Base-by-base conservation (phyloP, 495 filamentous ascomycete species). In the Terfezia boudieri region DNA sequence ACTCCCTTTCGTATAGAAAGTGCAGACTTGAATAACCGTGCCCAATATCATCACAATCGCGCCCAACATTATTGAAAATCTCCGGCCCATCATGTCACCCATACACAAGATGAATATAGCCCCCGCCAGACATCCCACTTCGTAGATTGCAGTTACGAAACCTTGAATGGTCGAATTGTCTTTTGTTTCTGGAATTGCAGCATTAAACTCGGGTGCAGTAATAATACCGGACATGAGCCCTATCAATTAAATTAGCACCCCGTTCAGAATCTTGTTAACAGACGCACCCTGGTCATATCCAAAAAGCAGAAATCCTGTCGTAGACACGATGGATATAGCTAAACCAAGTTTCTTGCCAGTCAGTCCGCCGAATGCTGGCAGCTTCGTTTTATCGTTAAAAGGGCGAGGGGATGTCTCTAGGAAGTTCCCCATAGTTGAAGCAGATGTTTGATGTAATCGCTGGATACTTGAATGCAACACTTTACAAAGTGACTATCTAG, bases 181-280 rank as follows among this genome's bases (percentile, higher is more conserved):
- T 51, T 72, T 72, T 1, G 81, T 83, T 46, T 78, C 78, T 11
- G 76, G 75, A 61, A 89, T 86, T 14, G 79, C 71, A 32, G 75
- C 59, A 66, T 79, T 80, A 70, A 92, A 92, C 9, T 76, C 74
- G 0, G 71, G 68, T 0, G 83, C 77, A 48, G 77, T 79, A 57
- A 89, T 86, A 60, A 90, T 88, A 53, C 84, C 84, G 58, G 74
- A 78, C 84, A 89, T 90, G 55, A 81, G 77, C 67, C 76, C 76
- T 64, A 59, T 55, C 26, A 7, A 4, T 32, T 32, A 32, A 32
- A 37, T 32, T 32, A 32, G 20, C 20, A 32, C 26, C 26, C 4
- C 26, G 7, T 32, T 32, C 26, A 32, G 26, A 32, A 32, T 32
- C 0, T 32, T 32, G 26, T 32, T 7, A 32, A 32, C 26, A 32